Evolutionary conservation across 2,329 filamentous ascomycete genomes (phyloP).

Genomic region (Didymella pomorum): DNA sequence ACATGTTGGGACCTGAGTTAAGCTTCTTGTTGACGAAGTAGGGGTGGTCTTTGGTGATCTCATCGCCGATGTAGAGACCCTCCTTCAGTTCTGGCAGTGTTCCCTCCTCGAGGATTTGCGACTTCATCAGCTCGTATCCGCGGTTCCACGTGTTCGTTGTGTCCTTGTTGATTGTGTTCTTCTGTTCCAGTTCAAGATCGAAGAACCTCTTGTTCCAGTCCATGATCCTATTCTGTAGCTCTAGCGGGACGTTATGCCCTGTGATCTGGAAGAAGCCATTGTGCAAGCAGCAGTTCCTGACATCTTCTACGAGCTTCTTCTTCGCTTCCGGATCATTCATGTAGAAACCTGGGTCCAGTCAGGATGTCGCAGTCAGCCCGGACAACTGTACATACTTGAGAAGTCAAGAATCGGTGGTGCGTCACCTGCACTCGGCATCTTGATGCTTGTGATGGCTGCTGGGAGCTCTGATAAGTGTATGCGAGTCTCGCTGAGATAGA

Average conservation of each 20-base stretch:
- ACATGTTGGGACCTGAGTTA: constrained; percentile 48
- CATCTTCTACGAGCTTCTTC: constrained; percentile 37
- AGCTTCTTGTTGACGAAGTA: constrained; percentile 50
- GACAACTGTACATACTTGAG: constrained; percentile 25
- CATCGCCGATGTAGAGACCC: constrained; percentile 54
- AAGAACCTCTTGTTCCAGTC: constrained; percentile 54
- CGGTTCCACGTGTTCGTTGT: constrained; percentile 52
- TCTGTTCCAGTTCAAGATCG: constrained; percentile 51
- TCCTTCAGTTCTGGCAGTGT: constrained; percentile 56
- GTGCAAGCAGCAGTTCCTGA: constrained; percentile 43
- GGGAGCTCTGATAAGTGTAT: neutral
- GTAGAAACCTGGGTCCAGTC: constrained; percentile 38
- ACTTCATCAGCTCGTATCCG: constrained; percentile 55
- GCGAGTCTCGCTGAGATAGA: no score
- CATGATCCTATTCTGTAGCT: constrained; percentile 52
- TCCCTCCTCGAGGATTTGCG: constrained; percentile 54
- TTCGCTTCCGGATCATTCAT: constrained; percentile 24
- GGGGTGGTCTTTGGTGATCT: constrained; percentile 51
- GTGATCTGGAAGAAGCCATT: constrained; percentile 59
- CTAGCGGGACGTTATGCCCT: constrained; percentile 51
- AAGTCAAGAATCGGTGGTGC: constrained; percentile 41
- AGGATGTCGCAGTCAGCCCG: neutral
- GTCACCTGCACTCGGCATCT: constrained; percentile 32
- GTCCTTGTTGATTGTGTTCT: constrained; percentile 52
- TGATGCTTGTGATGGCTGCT: constrained; percentile 8